These are phyloP conservation scores for Pterocarpus macrocarpus DNA, from an alignment of 306 rosid species.

Conservation along the genomic window DNA sequence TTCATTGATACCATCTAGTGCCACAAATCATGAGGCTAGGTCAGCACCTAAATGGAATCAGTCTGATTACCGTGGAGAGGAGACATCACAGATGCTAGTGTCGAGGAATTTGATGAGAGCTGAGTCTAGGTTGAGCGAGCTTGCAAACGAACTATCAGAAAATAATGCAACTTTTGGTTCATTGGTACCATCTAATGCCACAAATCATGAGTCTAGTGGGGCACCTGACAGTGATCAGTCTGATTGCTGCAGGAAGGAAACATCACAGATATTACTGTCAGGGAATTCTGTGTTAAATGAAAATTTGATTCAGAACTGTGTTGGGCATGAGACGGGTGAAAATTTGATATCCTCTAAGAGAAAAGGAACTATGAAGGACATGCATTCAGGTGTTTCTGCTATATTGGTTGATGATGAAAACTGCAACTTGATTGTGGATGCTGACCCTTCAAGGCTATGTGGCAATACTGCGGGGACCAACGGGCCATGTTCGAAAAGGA, in stretches of 20 bases:
- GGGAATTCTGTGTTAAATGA: slow-evolving; percentile 40
- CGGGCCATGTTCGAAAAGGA: slow-evolving; percentile 60
- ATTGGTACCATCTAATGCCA: slow-evolving; percentile 19
- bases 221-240: slow-evolving; percentile 41
- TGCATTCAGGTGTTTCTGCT: slow-evolving; percentile 53
- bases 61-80: too few relatives aligned
- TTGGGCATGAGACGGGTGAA: slow-evolving; percentile 44
- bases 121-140: neutral
- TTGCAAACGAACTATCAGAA: neutral
- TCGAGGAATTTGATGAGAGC: too few relatives aligned
- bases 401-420: slow-evolving; percentile 45
- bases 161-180: slow-evolving; percentile 19
- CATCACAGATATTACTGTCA: slow-evolving; percentile 31
- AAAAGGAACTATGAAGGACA: slow-evolving; percentile 53
- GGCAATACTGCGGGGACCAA: slow-evolving; percentile 50
- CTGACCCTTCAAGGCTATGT: slow-evolving; percentile 44
- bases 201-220: slow-evolving; percentile 37
- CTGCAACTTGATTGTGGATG: slow-evolving; percentile 50
- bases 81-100: too few relatives aligned
- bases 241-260: slow-evolving; percentile 41
- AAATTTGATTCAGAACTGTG: slow-evolving; percentile 31
- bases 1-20: neutral
- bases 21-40: slow-evolving; percentile 27
- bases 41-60: slow-evolving; percentile 14
- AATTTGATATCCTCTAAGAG: slow-evolving; percentile 56